Evolutionary conservation across 139 green algal genomes (phyloP), one percentile per base, ranked within the genome.

Genomic region (Chlamydomonas asymmetrica): DNA sequence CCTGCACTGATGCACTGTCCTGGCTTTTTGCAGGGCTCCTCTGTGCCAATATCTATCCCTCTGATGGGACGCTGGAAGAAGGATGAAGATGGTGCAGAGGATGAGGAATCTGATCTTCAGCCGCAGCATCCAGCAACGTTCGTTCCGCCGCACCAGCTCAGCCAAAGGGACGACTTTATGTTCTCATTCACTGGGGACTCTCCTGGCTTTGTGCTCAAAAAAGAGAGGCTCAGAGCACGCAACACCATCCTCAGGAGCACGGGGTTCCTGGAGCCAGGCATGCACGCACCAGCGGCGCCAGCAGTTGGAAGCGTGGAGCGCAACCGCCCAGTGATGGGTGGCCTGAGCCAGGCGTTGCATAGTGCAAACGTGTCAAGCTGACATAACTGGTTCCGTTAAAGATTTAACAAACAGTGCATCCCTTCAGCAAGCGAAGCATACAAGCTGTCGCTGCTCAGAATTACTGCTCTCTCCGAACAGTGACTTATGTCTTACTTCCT

Each of bases 201-300:
- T 22, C 80, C 80, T 13, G 69, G 64, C 37, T 34, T 82, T 1
- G 65, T 41, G 27, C 75, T 81, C 37, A 87, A 84, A 61, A 78
- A 78, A 13, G 82, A 87, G 45, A 61, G 78, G 5, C 66, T 87
- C 37, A 71, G 82, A 6, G 69, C 63, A 0, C 75, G 82, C 56
- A 87, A 87, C 43, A 78, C 82, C 38, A 84, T 87, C 43, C 61
- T 87, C 27, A 79, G 75, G 71, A 82, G 71, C 34, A 87, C 82
- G 3, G 82, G 82, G 0, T 87, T 87, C 23, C 70, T 87, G 22
- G 82, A 87, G 59, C 70, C 70, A 2, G 57, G 70, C 2, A 57
- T 68, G 18, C 22, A 66, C n/a, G n/a, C n/a, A n/a, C n/a, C 2
- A 31, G 22, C 0, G 23, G 63, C 0, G 39, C 29, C 57, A 61